Evolutionary conservation across 768 basidiomycete genomes (phyloP), one percentile per base, ranked within the genome.

Genomic region (Boletus tylopilopsis): DNA sequence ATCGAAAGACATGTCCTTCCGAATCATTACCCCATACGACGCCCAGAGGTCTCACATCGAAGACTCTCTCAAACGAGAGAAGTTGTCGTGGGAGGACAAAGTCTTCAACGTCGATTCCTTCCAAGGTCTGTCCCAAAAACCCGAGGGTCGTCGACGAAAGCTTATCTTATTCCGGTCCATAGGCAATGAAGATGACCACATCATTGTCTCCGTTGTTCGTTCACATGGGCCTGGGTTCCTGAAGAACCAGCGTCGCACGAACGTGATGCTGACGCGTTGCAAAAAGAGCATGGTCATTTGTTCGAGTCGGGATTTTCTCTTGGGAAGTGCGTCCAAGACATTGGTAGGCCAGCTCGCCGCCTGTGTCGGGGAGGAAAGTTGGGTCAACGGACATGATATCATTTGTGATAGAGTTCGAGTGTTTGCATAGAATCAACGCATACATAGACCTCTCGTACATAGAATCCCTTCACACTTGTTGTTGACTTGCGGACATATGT

Each of bases 211-310:
- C 6, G 57, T 86, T 6, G 86, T 88, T 9, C 75, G 86, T 19
- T 73, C 86, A 1, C 53, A 66, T 5, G 70, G 64, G 15, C 65
- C 78, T 18, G 90, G 90, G 12, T 93, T 93, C 56, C 69, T 92
- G 19, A 68, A 61, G 13, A 82, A 79, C 56, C 47, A 74, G 6
- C 75, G 83, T 10, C 76, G 90, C 6, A 86, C 83, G 40, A 92
- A 92, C 77, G 90, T 92, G 37, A 89, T 92, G 88, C 74, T 91
- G 27, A 86, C 84, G 27, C 78, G 88, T 19, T 90, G 84, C 71
- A 84, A 84, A 63, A 63, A 66, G 41, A 81, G 80, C 30, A 91
- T 92, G 87, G 80, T 82, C 56, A 81, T 93, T 60, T 71, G 84
- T 44, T 74, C 83, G 8, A 85, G 68, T 51, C 70, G 71, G 6